A percentile compares a stretch with the other conserved stretches of the same genome.
Evolutionary conservation across 257 asterid genomes (phyloP).

Genomic region (Avicennia marina): DNA sequence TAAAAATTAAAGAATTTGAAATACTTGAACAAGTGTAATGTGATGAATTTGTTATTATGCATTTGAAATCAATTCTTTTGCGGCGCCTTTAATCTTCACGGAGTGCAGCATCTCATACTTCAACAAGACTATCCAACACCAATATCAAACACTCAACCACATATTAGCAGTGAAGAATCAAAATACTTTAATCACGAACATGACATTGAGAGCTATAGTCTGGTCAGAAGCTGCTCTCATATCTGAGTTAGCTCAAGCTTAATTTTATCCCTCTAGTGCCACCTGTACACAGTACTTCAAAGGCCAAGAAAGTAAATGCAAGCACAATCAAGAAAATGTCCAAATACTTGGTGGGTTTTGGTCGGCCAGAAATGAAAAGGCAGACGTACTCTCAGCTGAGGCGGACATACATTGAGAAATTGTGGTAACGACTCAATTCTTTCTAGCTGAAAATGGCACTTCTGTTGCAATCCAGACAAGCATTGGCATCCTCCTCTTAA

Average conservation of each 20-base stretch:
- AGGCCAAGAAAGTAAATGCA: neutral
- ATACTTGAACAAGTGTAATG: too few relatives aligned
- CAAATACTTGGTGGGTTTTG: constrained; percentile 25
- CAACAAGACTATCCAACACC: neutral
- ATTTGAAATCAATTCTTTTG: too few relatives aligned
- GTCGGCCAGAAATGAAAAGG: constrained; percentile 32
- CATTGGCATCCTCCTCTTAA: too few relatives aligned
- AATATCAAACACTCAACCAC: too few relatives aligned
- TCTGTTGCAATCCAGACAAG: neutral
- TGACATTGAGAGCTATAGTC: neutral
- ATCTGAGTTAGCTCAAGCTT: neutral
- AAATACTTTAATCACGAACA: too few relatives aligned
- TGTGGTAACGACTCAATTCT: neutral
- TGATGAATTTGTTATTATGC: too few relatives aligned
- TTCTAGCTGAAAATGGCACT: constrained; percentile 8
- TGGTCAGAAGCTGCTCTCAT: neutral
- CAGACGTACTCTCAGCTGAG: too few relatives aligned
- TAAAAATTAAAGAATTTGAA: too few relatives aligned
- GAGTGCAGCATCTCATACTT: too few relatives aligned
- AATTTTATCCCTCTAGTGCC: neutral
- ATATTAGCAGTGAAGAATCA: too few relatives aligned
- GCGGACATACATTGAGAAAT: neutral
- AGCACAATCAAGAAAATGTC: neutral
- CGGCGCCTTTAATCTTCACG: too few relatives aligned
- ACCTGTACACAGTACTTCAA: neutral